A percentile compares a stretch with the other conserved stretches of the same genome.
These are phyloP conservation scores for Lactuca saligna DNA, from an alignment of 129 eudicot species.

Conservation along the genomic window DNA sequence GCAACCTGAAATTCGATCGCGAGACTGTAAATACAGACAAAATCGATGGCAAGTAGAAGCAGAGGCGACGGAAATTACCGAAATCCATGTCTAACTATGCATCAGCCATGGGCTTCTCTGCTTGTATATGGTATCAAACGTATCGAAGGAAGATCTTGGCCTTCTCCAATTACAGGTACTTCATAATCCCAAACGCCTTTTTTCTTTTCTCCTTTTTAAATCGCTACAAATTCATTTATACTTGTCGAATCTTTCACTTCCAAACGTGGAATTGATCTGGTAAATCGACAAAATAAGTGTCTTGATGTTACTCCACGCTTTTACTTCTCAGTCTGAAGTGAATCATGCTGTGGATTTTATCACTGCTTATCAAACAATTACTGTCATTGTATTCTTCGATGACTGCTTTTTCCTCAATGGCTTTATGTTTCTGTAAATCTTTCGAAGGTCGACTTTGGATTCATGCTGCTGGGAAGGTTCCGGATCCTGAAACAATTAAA, in stretches of 20 bases:
- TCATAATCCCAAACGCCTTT: no score
- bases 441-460: conserved; percentile 92
- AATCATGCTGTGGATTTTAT: no score
- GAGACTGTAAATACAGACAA: neutral
- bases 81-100: conserved; percentile 96
- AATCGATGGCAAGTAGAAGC: conserved; percentile 51
- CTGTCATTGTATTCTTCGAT: neutral
- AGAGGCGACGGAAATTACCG: conserved; percentile 52
- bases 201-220: neutral
- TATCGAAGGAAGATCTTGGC: conserved; percentile 97
- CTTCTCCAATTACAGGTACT: conserved; percentile 78
- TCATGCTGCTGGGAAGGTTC: conserved; percentile 94
- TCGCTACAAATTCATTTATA: neutral
- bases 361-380: no score
- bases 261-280: neutral
- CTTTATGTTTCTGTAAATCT: conserved; percentile 5
- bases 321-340: neutral
- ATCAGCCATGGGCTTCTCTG: conserved; percentile 99
- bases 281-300: no score
- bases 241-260: neutral
- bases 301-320: neutral
- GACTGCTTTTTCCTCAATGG: neutral
- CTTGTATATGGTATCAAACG: conserved; percentile 92
- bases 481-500: conserved; percentile 82
- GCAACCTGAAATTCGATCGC: neutral